phyloP scores from a whole-genome alignment of 2,329 filamentous ascomycete genomes.

The Alternaria ventricosa region DNA sequence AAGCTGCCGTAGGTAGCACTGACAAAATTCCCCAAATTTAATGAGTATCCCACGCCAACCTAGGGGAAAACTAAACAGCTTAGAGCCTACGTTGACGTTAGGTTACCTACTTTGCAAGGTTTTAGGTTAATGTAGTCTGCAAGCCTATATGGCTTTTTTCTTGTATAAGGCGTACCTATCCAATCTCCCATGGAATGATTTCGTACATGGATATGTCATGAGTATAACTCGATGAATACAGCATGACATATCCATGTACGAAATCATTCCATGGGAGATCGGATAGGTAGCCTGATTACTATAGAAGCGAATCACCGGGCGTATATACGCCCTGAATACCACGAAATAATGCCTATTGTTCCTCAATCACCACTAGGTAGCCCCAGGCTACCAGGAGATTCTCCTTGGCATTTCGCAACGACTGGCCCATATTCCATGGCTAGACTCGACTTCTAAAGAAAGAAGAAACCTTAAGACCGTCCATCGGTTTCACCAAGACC shows the following conservation, averaged over 20 bases:
- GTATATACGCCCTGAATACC: fast-evolving
- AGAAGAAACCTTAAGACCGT: not conserved
- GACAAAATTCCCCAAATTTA: fast-evolving
- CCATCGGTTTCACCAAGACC: not conserved
- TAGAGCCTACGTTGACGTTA: no score
- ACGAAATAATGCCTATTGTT: not conserved
- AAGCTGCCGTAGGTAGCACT: not conserved
- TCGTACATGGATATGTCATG: no score
- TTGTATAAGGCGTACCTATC: not conserved
- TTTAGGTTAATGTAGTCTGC: no score
- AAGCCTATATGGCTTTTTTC: no score
- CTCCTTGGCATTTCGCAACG: not conserved
- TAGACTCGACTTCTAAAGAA: not conserved
- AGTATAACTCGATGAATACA: no score
- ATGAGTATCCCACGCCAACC: not conserved
- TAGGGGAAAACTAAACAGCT: no score
- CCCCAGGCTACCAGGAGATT: not conserved
- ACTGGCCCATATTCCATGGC: fast-evolving
- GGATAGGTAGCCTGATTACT: not conserved
- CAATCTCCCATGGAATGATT: not conserved
- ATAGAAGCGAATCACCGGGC: not conserved
- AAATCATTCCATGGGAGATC: not conserved
- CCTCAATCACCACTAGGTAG: not conserved
- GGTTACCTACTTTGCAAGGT: no score
- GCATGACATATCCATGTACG: no score